Evolutionary conservation across 1,284 basidiomycete genomes (phyloP).

Genomic region (Cutaneotrichosporon cyanovorans): DNA sequence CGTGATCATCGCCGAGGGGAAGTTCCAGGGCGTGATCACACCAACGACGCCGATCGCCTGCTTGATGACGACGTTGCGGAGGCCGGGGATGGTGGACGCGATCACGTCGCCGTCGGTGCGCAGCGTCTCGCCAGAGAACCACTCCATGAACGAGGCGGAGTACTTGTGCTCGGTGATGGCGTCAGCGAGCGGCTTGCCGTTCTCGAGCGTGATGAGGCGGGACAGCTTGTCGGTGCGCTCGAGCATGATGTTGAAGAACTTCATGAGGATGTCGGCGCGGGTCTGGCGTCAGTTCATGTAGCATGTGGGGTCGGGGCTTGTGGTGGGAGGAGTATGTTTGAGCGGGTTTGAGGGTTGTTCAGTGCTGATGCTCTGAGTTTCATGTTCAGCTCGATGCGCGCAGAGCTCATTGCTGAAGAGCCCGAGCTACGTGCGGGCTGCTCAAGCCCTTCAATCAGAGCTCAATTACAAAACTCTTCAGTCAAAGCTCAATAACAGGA

Average conservation of each 20-base stretch:
- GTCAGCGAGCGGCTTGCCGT: slow-evolving; percentile 77
- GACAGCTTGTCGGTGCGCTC: slow-evolving; percentile 74
- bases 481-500: too few relatives aligned
- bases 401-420: too few relatives aligned
- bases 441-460: too few relatives aligned
- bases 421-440: too few relatives aligned
- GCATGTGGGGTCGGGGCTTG: not conserved
- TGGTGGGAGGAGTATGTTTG: not conserved
- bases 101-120: slow-evolving; percentile 61
- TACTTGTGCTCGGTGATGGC: slow-evolving; percentile 72
- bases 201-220: slow-evolving; percentile 77
- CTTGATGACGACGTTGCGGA: slow-evolving; percentile 78
- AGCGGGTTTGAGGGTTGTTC: too few relatives aligned
- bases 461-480: too few relatives aligned
- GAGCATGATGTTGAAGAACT: slow-evolving; percentile 64
- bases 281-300: slow-evolving; percentile 22
- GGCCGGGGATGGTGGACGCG: slow-evolving; percentile 60
- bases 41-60: slow-evolving; percentile 35
- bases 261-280: slow-evolving; percentile 68
- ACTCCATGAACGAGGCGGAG: slow-evolving; percentile 75
- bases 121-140: slow-evolving; percentile 69
- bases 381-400: too few relatives aligned
- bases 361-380: not conserved
- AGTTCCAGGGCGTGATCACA: slow-evolving; percentile 43
- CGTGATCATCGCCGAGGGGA: slow-evolving; percentile 74